Percentiles rank a stretch among this genome's conserved stretches.
Conservation (phyloP, 1,284 basidiomycete species). For the Tilletia horrida region DNA sequence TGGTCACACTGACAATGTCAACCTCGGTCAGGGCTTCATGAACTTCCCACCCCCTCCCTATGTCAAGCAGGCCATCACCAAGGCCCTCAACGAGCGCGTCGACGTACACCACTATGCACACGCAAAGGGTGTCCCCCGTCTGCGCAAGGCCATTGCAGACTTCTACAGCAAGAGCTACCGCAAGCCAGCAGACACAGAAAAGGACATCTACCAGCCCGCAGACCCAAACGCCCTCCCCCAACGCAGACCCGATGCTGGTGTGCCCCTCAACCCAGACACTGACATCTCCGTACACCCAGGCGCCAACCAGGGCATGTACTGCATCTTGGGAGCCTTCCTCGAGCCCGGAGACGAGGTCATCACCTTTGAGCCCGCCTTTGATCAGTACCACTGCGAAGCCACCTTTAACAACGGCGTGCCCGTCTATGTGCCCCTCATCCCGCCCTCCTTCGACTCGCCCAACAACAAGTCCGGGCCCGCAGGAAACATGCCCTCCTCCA, state of each 20-base stretch:
- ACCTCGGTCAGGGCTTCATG: constrained; percentile 54
- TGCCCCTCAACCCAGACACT: constrained; percentile 74
- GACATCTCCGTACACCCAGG: constrained; percentile 94
- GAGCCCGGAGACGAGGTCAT: constrained; percentile 80
- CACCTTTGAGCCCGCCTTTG: constrained; percentile 91
- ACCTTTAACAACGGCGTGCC: constrained; percentile 67
- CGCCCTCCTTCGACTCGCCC: constrained; percentile 59
- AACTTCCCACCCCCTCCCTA: constrained; percentile 49
- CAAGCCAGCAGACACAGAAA: constrained; percentile 31
- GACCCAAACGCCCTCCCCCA: constrained; percentile 23
- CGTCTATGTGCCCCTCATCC: constrained; percentile 90
- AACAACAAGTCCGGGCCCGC: constrained; percentile 20
- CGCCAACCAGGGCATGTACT: constrained; percentile 62
- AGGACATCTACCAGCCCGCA: constrained; percentile 28
- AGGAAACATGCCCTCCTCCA: constrained; percentile 34
- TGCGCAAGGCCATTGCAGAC: constrained; percentile 43
- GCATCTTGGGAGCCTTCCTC: constrained; percentile 40
- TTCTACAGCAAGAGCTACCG: constrained; percentile 34
- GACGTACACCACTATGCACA: constrained; percentile 54
- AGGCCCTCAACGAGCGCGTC: constrained; percentile 30
- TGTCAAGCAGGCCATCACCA: constrained; percentile 33
- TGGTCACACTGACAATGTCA: constrained; percentile 48
- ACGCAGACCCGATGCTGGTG: constrained; percentile 55
- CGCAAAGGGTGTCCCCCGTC: constrained; percentile 44
- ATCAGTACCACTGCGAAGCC: constrained; percentile 73